Percentiles rank a stretch among this genome's conserved stretches.
Conservation (phyloP, 1,284 basidiomycete genomes). For the Cystobasidium slooffiae region DNA sequence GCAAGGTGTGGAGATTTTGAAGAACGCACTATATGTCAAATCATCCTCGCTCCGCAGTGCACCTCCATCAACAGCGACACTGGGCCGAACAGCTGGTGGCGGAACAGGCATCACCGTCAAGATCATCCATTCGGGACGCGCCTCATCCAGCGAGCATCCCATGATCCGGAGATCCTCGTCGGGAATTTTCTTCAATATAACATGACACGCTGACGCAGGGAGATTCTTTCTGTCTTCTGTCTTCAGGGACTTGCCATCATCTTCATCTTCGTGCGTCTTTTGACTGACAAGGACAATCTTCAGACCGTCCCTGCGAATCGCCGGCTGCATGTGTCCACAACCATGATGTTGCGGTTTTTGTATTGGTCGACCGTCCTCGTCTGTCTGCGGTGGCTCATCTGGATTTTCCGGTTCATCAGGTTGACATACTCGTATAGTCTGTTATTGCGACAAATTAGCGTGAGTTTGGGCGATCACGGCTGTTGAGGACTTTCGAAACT, state of each 20-base stretch:
- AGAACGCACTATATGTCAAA: slow-evolving; percentile 76
- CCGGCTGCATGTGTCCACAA: slow-evolving; percentile 90
- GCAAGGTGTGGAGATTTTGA: background rate
- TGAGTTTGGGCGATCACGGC: slow-evolving; percentile 41
- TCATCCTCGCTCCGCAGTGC: slow-evolving; percentile 97
- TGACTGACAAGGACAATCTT: slow-evolving; percentile 98
- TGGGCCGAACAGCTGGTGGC: slow-evolving; percentile 95
- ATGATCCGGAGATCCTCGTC: slow-evolving; percentile 87
- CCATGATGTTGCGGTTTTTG: slow-evolving; percentile 70
- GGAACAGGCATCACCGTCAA: slow-evolving; percentile 96
- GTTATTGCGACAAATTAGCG: slow-evolving; percentile 33
- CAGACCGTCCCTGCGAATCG: slow-evolving; percentile 90
- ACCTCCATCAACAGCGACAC: slow-evolving; percentile 94
- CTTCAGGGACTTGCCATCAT: slow-evolving; percentile 44
- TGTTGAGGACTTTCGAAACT: slow-evolving; percentile 67
- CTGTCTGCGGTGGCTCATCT: slow-evolving; percentile 71
- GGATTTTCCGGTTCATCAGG: slow-evolving; percentile 70
- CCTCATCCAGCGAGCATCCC: slow-evolving; percentile 93
- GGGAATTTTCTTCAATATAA: slow-evolving; percentile 89
- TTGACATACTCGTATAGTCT: slow-evolving; percentile 83
- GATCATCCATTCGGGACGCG: slow-evolving; percentile 99
- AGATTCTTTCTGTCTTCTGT: slow-evolving; percentile 43
- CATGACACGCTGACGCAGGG: slow-evolving; percentile 57
- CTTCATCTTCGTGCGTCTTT: slow-evolving; percentile 84
- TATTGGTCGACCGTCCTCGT: slow-evolving; percentile 59